These are phyloP conservation scores for Roridomyces roridus DNA, from an alignment of 768 basidiomycete genomes.

Conservation along the genomic window DNA sequence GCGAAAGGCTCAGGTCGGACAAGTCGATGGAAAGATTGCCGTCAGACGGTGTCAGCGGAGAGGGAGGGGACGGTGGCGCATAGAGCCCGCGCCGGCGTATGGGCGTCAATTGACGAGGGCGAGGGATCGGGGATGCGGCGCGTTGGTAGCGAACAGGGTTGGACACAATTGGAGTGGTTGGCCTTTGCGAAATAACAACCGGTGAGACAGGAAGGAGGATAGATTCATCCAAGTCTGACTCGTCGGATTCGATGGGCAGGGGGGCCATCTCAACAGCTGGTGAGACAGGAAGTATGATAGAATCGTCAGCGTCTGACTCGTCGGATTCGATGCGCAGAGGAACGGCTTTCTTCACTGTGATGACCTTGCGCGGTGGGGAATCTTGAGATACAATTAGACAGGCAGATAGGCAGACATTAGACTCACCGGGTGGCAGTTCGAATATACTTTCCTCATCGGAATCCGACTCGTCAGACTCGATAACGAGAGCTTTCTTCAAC, in stretches of 20 bases:
- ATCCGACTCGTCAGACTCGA: constrained; percentile 53
- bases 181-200: background rate
- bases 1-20: constrained; percentile 46
- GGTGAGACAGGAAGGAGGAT: constrained; percentile 20
- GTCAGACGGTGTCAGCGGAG: constrained; percentile 59
- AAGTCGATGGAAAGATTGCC: constrained; percentile 59
- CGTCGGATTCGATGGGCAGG: constrained; percentile 9
- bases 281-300: constrained; percentile 20
- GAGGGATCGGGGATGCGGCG: constrained; percentile 42
- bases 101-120: constrained; percentile 71
- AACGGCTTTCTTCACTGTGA: background rate
- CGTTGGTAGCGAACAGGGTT: constrained; percentile 25
- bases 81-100: constrained; percentile 51
- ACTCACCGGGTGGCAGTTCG: no score
- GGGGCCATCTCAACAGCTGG: constrained; percentile 10
- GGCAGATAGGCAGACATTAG: no score
- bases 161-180: background rate
- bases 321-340: constrained; percentile 6
- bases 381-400: no score
- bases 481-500: constrained; percentile 34
- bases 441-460: constrained; percentile 25
- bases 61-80: constrained; percentile 58
- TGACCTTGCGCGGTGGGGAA: no score
- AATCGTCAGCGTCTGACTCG: constrained; percentile 14
- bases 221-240: constrained; percentile 12